Evolutionary conservation across 441 rosid species (phyloP).

Genomic region (Arabidopsis lyrata): DNA sequence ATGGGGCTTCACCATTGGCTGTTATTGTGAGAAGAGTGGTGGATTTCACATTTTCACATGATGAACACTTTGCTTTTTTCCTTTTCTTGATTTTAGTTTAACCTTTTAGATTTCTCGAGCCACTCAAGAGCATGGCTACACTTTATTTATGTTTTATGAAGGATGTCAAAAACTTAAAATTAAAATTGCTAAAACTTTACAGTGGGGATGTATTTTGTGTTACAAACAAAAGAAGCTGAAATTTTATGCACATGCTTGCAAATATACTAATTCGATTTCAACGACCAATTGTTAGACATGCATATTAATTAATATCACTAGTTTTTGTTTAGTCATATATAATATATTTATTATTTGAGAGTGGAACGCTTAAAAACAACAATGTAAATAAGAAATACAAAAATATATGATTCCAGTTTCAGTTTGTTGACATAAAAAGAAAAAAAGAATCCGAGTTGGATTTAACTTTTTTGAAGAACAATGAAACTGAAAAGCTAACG

Average conservation of each 20-base stretch:
- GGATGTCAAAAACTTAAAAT: neutral
- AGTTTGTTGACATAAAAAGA: too few relatives aligned
- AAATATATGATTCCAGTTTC: too few relatives aligned
- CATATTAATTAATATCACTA: neutral
- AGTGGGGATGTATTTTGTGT: conserved; percentile 18
- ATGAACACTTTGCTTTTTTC: conserved; percentile 36
- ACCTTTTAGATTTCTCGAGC: conserved; percentile 38
- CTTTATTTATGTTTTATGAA: neutral
- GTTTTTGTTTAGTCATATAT: too few relatives aligned
- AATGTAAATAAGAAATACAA: too few relatives aligned
- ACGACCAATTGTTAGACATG: neutral
- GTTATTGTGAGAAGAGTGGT: conserved; percentile 30
- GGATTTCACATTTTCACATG: conserved; percentile 46
- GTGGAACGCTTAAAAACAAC: too few relatives aligned
- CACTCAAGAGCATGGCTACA: conserved; percentile 37
- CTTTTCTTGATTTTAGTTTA: conserved; percentile 24
- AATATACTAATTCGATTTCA: conserved; percentile 9
- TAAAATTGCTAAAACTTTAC: conserved; percentile 27
- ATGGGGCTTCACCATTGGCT: conserved; percentile 32
- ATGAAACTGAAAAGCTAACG: too few relatives aligned
- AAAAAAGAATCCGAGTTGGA: too few relatives aligned
- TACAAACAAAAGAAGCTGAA: conserved; percentile 18
- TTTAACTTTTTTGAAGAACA: too few relatives aligned
- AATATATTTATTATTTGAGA: too few relatives aligned
- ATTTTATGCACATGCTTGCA: conserved; percentile 6